phyloP scores from a whole-genome alignment of 768 basidiomycete genomes.

The Epithele typhae region DNA sequence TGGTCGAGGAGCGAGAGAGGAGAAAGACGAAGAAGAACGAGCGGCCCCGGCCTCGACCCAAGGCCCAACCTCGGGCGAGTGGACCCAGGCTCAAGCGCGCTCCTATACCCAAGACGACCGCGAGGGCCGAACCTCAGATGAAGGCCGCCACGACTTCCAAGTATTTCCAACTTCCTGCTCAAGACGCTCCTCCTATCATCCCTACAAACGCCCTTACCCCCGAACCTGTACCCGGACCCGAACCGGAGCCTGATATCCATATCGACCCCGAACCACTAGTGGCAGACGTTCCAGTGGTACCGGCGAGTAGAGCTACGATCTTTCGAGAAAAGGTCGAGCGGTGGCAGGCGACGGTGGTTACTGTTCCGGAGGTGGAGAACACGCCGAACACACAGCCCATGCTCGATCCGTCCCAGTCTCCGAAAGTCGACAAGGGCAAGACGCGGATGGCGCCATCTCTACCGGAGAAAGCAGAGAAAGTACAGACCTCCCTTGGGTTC shows the following conservation, averaged over 20 bases:
- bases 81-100: no score
- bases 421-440: constrained; percentile 8
- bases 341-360: constrained; percentile 30
- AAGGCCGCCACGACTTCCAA: constrained; percentile 12
- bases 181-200: no score
- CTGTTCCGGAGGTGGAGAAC: background rate
- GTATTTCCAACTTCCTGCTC: constrained; percentile 11
- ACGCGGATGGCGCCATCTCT: background rate
- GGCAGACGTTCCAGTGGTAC: background rate
- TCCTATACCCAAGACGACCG: no score
- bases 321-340: constrained; percentile 32
- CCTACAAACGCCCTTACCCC: background rate
- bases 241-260: no score
- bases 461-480: constrained; percentile 1
- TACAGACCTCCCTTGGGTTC: constrained; percentile 36
- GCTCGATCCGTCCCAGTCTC: background rate
- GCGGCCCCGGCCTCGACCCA: no score
- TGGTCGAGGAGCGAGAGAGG: constrained; percentile 12
- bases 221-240: no score
- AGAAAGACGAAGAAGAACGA: background rate
- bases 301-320: constrained; percentile 19
- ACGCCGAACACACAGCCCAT: background rate
- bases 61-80: no score
- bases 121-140: no score
- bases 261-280: background rate